A percentile compares a stretch with the other conserved stretches of the same genome.
Conservation (phyloP, 176 grass and related monocot genomes). For the Aegilops sharonensis region DNA sequence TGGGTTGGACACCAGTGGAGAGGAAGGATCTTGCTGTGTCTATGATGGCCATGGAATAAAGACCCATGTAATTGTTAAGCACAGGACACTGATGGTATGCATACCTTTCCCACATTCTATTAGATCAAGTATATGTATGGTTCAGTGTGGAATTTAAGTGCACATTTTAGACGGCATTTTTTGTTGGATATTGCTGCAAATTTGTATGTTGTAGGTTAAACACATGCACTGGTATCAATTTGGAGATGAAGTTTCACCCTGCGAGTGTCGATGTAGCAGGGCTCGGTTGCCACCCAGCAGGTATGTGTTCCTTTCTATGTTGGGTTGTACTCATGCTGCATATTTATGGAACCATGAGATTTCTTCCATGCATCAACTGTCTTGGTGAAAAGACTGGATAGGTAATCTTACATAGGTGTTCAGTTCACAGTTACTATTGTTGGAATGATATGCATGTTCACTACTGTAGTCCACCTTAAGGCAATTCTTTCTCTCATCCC, state of each 20-base stretch:
- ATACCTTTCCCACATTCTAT: slow-evolving; percentile 16
- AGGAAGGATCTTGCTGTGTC: slow-evolving; percentile 89
- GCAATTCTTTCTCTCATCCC: not conserved
- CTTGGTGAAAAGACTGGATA: not conserved
- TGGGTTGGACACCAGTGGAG: slow-evolving; percentile 69
- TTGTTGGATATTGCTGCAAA: slow-evolving; percentile 19
- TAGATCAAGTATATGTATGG: not conserved
- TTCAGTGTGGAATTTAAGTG: not conserved
- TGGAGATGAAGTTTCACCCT: slow-evolving; percentile 74
- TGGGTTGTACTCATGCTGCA: not conserved
- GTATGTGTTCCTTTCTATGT: slow-evolving; percentile 42
- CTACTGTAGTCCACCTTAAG: not conserved
- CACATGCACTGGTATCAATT: slow-evolving; percentile 96
- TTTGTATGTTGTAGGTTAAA: slow-evolving; percentile 62
- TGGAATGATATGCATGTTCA: not conserved
- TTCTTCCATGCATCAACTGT: not conserved
- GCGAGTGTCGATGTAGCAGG: slow-evolving; percentile 91
- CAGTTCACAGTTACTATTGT: slow-evolving; percentile 12
- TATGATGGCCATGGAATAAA: slow-evolving; percentile 51
- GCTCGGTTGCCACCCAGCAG: slow-evolving; percentile 85
- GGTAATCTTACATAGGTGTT: not conserved
- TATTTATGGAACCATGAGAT: not conserved
- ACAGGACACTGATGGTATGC: slow-evolving; percentile 82
- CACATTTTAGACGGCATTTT: not conserved
- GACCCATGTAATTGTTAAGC: slow-evolving; percentile 85